Conservation (phyloP, 2,329 filamentous ascomycete genomes). For the Verticillium albo-atrum region DNA sequence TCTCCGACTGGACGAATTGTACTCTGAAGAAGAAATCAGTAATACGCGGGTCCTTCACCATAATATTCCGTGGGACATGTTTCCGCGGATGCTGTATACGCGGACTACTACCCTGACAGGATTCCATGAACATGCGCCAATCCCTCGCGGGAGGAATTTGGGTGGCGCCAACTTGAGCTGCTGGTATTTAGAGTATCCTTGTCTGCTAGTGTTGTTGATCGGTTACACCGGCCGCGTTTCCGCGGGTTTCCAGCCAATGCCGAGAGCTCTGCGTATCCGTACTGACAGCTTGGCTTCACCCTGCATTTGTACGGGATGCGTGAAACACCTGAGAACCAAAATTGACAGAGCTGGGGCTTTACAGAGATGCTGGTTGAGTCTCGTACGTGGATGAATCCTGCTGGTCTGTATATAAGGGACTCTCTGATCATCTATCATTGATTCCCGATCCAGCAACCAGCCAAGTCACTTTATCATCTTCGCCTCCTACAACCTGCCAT, state of each 20-base stretch:
- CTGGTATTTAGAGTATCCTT: background rate
- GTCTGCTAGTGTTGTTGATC: background rate
- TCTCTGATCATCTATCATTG: background rate
- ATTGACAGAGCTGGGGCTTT: too few species aligned
- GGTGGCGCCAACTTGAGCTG: background rate
- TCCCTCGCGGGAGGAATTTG: too few species aligned
- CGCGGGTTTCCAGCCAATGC: background rate
- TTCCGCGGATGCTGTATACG: background rate
- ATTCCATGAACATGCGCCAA: background rate
- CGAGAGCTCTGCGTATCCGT: background rate
- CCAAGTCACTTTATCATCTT: background rate
- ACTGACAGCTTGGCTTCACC: background rate
- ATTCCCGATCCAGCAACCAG: background rate
- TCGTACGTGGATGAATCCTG: background rate
- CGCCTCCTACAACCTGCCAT: background rate
- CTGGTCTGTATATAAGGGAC: background rate
- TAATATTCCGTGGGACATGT: too few species aligned
- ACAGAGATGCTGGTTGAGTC: too few species aligned
- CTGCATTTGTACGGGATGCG: background rate
- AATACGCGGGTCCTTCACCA: too few species aligned
- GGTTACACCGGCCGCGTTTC: background rate
- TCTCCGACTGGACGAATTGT: too few species aligned
- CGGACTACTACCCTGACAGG: background rate
- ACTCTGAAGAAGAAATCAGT: too few species aligned
- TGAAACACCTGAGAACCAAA: too few species aligned